Conservation (phyloP, 2,329 filamentous ascomycete genomes). For the Elsinoe australis region DNA sequence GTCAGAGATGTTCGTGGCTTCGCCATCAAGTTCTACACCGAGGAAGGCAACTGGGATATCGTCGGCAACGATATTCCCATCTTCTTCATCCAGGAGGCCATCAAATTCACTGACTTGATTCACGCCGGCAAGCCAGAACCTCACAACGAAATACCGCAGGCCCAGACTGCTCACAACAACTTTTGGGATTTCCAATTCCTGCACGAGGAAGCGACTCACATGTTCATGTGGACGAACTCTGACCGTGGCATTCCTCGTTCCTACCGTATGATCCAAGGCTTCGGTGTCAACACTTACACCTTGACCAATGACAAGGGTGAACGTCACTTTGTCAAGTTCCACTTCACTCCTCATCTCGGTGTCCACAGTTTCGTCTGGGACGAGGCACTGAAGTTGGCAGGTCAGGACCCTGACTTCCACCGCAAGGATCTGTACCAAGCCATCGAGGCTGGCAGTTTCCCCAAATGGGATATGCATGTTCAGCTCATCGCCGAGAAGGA, state of each 20-base stretch:
- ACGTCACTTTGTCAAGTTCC: conserved; percentile 69
- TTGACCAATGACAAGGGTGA: conserved; percentile 61
- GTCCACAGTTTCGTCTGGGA: conserved; percentile 74
- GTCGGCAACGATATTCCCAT: conserved; percentile 65
- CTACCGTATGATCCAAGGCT: conserved; percentile 79
- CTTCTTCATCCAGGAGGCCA: conserved; percentile 66
- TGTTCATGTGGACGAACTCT: conserved; percentile 73
- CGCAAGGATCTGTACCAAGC: conserved; percentile 68
- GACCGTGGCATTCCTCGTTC: conserved; percentile 66
- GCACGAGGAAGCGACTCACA: conserved; percentile 66
- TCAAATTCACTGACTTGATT: conserved; percentile 70
- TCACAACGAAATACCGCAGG: conserved; percentile 64
- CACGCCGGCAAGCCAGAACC: conserved; percentile 66
- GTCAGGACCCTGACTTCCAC: conserved; percentile 74
- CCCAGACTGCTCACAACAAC: conserved; percentile 63
- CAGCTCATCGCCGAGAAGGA: conserved; percentile 65
- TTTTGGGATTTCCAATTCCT: conserved; percentile 68
- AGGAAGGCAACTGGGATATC: conserved; percentile 58
- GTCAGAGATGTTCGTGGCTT: conserved; percentile 79
- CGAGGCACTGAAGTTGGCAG: conserved; percentile 65
- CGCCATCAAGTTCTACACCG: no score
- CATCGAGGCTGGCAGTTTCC: conserved; percentile 62
- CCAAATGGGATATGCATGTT: conserved; percentile 77
- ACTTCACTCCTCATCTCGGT: conserved; percentile 65
- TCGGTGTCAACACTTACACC: conserved; percentile 73